phyloP scores from a whole-genome alignment of 371 early-diverging fungal genomes.

The Lichtheimia corymbifera region DNA sequence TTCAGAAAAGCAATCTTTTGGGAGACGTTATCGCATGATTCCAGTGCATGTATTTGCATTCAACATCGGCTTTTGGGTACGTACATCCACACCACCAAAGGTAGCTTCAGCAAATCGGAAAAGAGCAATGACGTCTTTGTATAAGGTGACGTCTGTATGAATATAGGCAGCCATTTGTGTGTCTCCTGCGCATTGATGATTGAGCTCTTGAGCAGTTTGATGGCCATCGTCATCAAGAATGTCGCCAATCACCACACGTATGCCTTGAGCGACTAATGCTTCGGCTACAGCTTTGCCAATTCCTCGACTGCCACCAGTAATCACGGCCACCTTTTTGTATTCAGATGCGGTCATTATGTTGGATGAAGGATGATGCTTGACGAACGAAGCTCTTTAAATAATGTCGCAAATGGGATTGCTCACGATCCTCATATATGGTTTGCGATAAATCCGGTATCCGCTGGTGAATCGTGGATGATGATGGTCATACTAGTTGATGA shows the following conservation, averaged over 20 bases:
- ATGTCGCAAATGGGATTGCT: no score
- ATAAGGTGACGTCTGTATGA: constrained; percentile 60
- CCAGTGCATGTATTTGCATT: constrained; percentile 32
- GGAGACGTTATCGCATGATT: constrained; percentile 64
- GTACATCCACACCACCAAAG: constrained; percentile 65
- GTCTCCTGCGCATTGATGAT: constrained; percentile 34
- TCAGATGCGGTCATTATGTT: no score
- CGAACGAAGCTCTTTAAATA: no score
- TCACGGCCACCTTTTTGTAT: constrained; percentile 56
- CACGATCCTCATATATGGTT: no score
- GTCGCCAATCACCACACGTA: constrained; percentile 64
- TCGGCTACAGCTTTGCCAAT: constrained; percentile 61
- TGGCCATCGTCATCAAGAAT: constrained; percentile 50
- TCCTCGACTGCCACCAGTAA: constrained; percentile 66
- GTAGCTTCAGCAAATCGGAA: constrained; percentile 47
- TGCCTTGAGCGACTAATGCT: constrained; percentile 49
- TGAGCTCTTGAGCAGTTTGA: constrained; percentile 37
- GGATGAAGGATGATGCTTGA: no score
- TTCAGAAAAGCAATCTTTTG: constrained; percentile 30
- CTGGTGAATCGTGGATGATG: no score
- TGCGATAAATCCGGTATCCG: no score
- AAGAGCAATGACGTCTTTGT: constrained; percentile 42
- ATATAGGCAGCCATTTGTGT: constrained; percentile 46
- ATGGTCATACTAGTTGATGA: no score
- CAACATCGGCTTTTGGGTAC: constrained; percentile 17